These are phyloP conservation scores for Tilletiaria anomala DNA, from an alignment of 1,284 basidiomycete genomes.

Conservation along the genomic window DNA sequence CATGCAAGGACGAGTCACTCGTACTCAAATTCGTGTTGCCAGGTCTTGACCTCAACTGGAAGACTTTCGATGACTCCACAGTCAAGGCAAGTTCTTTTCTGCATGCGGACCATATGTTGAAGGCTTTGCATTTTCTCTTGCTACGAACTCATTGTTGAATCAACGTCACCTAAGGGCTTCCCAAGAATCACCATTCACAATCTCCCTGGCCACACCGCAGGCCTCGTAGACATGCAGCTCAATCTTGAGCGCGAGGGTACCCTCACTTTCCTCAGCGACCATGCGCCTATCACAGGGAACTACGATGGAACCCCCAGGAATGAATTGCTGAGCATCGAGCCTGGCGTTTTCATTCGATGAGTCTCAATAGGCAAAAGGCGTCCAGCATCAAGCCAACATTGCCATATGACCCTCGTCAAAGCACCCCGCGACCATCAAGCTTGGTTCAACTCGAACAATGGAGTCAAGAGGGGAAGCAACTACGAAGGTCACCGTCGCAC, in stretches of 20 bases:
- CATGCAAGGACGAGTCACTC: too few relatives aligned
- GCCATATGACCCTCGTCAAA: neutral
- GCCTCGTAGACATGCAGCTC: constrained; percentile 24
- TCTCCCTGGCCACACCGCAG: constrained; percentile 32
- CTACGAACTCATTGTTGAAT: too few relatives aligned
- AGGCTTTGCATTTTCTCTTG: too few relatives aligned
- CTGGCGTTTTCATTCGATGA: too few relatives aligned
- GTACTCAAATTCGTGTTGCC: too few relatives aligned
- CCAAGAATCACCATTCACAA: constrained; percentile 32
- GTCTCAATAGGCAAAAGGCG: too few relatives aligned
- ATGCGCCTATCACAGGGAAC: neutral
- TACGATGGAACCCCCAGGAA: neutral
- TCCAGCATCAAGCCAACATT: too few relatives aligned
- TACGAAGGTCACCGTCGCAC: neutral
- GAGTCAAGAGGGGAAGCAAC: neutral
- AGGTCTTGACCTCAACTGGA: constrained; percentile 26
- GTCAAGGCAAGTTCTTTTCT: too few relatives aligned
- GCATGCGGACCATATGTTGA: too few relatives aligned
- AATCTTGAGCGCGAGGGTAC: neutral
- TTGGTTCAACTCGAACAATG: neutral
- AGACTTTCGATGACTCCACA: constrained; percentile 26
- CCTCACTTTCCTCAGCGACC: constrained; percentile 15
- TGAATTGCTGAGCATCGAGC: too few relatives aligned
- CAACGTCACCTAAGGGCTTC: constrained; percentile 24
- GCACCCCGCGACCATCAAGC: neutral